Evolutionary conservation across 306 rosid species (phyloP), one percentile per base, ranked within the genome.

Genomic region (Ceratonia siliqua): DNA sequence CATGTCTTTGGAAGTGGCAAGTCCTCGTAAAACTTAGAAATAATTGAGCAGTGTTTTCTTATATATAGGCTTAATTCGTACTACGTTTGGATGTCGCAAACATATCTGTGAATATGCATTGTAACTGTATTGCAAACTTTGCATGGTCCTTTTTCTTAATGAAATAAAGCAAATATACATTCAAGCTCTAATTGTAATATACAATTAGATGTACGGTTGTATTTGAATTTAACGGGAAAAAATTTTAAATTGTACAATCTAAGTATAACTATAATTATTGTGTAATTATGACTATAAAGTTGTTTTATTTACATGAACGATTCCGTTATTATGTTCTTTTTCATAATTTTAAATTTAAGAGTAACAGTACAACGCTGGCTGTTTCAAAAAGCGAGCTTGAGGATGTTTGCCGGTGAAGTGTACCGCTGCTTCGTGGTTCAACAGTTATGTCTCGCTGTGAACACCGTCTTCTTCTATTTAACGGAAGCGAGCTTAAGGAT

Each of bases 391-490:
- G 58, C 28, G 14, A 21, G 4, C 5, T 0, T 2, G 6, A 58
- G 64, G 13, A 30, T 58, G 6, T 30, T 58, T 15, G 63, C 21
- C 10, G 61, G 25, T n/a, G n/a, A 0, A 50, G 17, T 1, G 2
- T 18, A 38, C 13, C 27, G 3, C 8, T 49, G n/a, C 35, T 70
- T 71, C 45, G 45, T 68, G 72, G 52, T 73, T 55, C 33, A 39
- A 72, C 73, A 59, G 82, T 55, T 53, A 62, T 48, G 46, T 41
- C 0, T 50, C 3, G 9, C 5, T 8, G 65, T 9, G 15, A 75
- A 28, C 57, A 48, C 55, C 30, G 50, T 46, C 61, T 63, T 53
- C 50, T 39, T 24, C 3, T n/a, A 72, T 35, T 56, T 55, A 84
- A 84, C 80, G 84, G 77, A 4, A 52, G 58, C 28, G 14, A 21